Conservation (phyloP, 805 yeast species). For the Lachancea sp. region DNA sequence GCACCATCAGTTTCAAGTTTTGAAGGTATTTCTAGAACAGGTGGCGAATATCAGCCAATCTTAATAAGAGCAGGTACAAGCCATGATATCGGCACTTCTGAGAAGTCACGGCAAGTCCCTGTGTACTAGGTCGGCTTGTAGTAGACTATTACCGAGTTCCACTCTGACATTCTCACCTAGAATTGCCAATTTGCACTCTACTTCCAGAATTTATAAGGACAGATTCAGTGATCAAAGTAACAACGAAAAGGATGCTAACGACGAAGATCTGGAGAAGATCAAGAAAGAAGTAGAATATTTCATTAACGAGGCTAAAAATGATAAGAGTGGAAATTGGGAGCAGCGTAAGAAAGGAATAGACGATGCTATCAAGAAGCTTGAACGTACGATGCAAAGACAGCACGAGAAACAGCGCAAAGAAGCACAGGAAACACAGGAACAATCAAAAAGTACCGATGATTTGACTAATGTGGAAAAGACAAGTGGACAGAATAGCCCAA, state of each 20-base stretch:
- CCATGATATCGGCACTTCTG: constrained; percentile 3
- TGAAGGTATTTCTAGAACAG: background rate
- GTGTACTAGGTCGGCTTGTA: background rate
- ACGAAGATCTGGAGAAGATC: constrained; percentile 22
- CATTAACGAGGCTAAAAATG: constrained; percentile 18
- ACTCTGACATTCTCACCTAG: background rate
- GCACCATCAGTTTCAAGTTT: background rate
- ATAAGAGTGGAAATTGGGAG: constrained; percentile 14
- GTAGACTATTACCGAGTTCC: background rate
- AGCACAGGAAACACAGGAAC: background rate
- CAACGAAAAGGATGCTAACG: constrained; percentile 17
- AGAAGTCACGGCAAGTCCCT: background rate
- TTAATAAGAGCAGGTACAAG: background rate
- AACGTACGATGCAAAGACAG: constrained; percentile 22
- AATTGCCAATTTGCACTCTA: constrained; percentile 4
- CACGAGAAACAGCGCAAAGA: constrained; percentile 10
- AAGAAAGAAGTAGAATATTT: constrained; percentile 22
- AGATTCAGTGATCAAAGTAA: background rate
- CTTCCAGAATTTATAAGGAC: background rate
- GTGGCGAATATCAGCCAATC: background rate
- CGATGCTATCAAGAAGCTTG: constrained; percentile 21
- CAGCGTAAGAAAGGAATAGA: constrained; percentile 21
- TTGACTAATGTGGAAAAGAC: constrained; percentile 1
- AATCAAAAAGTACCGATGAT: background rate
- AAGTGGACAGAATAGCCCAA: constrained; percentile 5